Evolutionary conservation across 2,329 filamentous ascomycete genomes (phyloP).

Genomic region (Verticillium dahliae): DNA sequence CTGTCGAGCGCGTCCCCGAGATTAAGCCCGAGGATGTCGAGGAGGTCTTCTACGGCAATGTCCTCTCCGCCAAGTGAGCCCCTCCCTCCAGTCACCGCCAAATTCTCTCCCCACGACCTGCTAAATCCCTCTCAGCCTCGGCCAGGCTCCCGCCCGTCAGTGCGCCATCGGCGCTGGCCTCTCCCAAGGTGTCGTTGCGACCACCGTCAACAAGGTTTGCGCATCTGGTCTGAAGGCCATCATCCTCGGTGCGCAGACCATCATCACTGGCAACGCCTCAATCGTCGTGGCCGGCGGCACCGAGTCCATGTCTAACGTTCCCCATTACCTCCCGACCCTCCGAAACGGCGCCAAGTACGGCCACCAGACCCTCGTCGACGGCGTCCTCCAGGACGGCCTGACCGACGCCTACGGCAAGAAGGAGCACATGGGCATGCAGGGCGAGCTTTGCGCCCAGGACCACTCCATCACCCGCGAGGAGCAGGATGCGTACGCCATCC

Average conservation of each 20-base stretch:
- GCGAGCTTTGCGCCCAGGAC: conserved; percentile 84
- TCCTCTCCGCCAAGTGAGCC: conserved; percentile 85
- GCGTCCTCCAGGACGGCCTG: conserved; percentile 88
- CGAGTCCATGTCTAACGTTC: conserved; percentile 97
- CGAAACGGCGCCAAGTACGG: conserved; percentile 91
- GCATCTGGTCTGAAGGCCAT: conserved; percentile 92
- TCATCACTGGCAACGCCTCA: conserved; percentile 90
- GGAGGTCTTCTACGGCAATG: conserved; percentile 97
- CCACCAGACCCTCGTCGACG: conserved; percentile 81
- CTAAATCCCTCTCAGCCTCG: conserved; percentile 54
- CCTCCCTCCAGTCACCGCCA: neutral
- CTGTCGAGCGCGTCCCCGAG: conserved; percentile 76
- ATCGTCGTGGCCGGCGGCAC: conserved; percentile 91
- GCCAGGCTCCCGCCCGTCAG: conserved; percentile 94
- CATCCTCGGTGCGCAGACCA: conserved; percentile 90
- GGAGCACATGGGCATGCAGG: conserved; percentile 93
- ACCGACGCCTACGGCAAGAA: conserved; percentile 87
- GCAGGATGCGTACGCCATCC: conserved; percentile 95
- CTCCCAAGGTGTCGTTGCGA: conserved; percentile 69
- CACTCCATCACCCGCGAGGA: conserved; percentile 74
- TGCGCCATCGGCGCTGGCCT: conserved; percentile 88
- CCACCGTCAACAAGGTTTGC: conserved; percentile 98
- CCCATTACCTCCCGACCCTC: conserved; percentile 87
- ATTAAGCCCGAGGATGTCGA: conserved; percentile 87
- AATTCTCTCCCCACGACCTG: neutral